These are phyloP conservation scores for Prunus mongolica DNA, from an alignment of 306 rosid genomes.

Conservation along the genomic window DNA sequence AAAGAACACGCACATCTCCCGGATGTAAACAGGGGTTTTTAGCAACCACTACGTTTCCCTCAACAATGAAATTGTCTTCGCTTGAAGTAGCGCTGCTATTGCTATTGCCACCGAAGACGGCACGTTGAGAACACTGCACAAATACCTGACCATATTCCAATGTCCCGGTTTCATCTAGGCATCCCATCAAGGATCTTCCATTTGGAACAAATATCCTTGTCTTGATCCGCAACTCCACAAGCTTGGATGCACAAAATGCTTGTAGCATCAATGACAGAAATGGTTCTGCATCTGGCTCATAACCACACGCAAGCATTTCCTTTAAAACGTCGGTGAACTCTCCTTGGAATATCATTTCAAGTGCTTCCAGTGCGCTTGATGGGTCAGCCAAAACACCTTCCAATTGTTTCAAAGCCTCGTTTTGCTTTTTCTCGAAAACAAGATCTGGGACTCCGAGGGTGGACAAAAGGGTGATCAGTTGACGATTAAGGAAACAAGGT, in stretches of 20 bases:
- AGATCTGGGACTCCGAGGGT: slow-evolving; percentile 26
- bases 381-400: slow-evolving; percentile 28
- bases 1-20: slow-evolving; percentile 37
- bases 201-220: slow-evolving; percentile 26
- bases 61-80: slow-evolving; percentile 1
- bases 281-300: slow-evolving; percentile 38
- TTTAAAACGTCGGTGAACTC: slow-evolving; percentile 21
- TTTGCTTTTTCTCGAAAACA: slow-evolving; percentile 27
- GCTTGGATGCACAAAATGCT: slow-evolving; percentile 26
- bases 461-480: slow-evolving; percentile 37
- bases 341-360: slow-evolving; percentile 30
- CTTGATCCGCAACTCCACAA: slow-evolving; percentile 14
- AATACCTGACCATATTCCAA: slow-evolving; percentile 42
- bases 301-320: slow-evolving; percentile 39
- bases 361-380: slow-evolving; percentile 24
- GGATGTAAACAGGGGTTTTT: slow-evolving; percentile 44
- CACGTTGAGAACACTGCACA: slow-evolving; percentile 21
- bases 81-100: background rate
- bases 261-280: slow-evolving; percentile 42
- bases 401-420: slow-evolving; percentile 18
- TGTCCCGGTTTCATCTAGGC: slow-evolving; percentile 40
- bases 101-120: background rate
- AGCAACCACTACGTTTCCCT: slow-evolving; percentile 33
- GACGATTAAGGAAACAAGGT: slow-evolving; percentile 41
- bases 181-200: slow-evolving; percentile 47